Percentiles rank a stretch among this genome's conserved stretches.
These are phyloP conservation scores for Nymphaea thermarum DNA, from an alignment of 164 flowering plant genomes.

Conservation along the genomic window DNA sequence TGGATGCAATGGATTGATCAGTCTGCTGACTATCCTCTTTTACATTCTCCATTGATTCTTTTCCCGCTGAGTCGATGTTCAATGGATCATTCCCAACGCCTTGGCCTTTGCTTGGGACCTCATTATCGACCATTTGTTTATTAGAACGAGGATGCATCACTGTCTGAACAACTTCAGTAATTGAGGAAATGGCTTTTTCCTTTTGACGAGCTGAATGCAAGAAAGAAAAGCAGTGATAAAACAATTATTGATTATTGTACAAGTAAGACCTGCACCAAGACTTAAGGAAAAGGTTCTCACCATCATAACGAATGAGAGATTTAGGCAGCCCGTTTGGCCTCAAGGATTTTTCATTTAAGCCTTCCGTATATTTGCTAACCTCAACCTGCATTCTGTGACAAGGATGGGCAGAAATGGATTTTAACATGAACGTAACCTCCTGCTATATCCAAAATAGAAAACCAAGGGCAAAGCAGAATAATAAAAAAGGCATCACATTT, in stretches of 20 bases:
- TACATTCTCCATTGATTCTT: conserved; percentile 27
- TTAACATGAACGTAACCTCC: neutral
- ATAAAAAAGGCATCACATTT: no score
- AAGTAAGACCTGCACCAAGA: no score
- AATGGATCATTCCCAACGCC: neutral
- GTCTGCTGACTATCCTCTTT: conserved; percentile 28
- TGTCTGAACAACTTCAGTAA: conserved; percentile 84
- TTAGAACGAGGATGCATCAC: conserved; percentile 55
- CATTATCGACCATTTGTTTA: conserved; percentile 17
- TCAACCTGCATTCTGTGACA: conserved; percentile 95
- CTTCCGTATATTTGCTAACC: conserved; percentile 96
- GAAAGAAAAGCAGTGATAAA: conserved; percentile 1
- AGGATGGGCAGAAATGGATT: neutral
- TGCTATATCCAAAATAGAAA: no score
- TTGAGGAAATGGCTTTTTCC: conserved; percentile 70
- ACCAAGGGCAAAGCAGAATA: no score
- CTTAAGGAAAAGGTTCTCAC: conserved; percentile 18
- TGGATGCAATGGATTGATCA: conserved; percentile 20
- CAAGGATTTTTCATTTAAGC: conserved; percentile 54
- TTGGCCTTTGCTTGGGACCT: conserved; percentile 3
- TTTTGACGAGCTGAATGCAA: conserved; percentile 73
- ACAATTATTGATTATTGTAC: neutral
- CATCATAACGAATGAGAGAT: conserved; percentile 91
- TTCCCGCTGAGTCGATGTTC: conserved; percentile 26
- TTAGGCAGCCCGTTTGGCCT: conserved; percentile 90